Evolutionary conservation across 805 yeast species (phyloP), one percentile per base, ranked within the genome.

Genomic region (Danielia reshetovae): DNA sequence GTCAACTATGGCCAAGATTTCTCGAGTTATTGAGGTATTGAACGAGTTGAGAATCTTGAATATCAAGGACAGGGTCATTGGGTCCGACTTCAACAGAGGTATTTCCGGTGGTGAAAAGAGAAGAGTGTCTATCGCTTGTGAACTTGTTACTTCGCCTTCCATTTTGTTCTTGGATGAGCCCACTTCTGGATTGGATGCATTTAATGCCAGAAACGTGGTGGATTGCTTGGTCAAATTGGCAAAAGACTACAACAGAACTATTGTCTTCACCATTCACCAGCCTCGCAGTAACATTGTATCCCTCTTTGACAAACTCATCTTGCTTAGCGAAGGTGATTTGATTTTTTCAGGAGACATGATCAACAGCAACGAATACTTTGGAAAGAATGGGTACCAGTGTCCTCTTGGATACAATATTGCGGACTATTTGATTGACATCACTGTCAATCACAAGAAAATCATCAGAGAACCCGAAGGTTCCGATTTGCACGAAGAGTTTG

Each of bases 211-310:
- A 52, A 87, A 89, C 49, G 98, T 93, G 6, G 71, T 93, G 28
- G 97, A 88, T 41, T 75, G 87, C 41, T 69, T 93, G 29, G 90
- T 85, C 2, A 74, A 83, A 38, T 69, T 93, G 38, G 86, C 97
- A 0, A 72, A 79, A 38, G 82, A 79, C 49, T 85, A 81, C 57
- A 80, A 84, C 40, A 78, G 97, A 54, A 90, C 98, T 0, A 79
- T 93, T 31, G 77, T 93, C 2, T 83, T 93, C 55, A 87, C 98
- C 0, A 93, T 93, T 45, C 98, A 93, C 62, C 98, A 93, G 56
- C 98, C 98, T 8, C 74, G 98, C 52, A 85, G 96, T 38, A 93
- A 93, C 53, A 90, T 93, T 55, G 97, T 93, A 22, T 81, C 96
- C 0, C 62, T 86, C 38, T 93, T 93, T 59, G 96, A 90, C 54